Base-by-base conservation (phyloP, 257 asterid genomes). In the Lantana camara region DNA sequence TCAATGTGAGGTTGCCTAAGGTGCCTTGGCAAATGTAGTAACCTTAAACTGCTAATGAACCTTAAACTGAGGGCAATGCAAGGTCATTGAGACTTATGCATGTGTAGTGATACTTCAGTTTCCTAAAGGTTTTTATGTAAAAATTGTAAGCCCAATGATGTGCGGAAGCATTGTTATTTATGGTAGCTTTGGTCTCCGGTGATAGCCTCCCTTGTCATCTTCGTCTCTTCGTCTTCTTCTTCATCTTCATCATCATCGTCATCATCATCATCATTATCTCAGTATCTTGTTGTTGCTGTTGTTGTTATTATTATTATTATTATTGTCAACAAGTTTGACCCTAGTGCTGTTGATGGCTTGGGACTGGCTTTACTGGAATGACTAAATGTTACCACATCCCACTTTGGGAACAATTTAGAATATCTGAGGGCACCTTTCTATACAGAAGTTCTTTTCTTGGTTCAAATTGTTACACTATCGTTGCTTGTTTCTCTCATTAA, bases 81-180 rank as follows among this genome's bases (percentile, higher is more conserved):
- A n/a, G n/a, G n/a, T n/a, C n/a, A n/a, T n/a, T n/a, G n/a, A n/a
- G n/a, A n/a, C n/a, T n/a, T n/a, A n/a, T n/a, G n/a, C n/a, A n/a
- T n/a, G n/a, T n/a, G n/a, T n/a, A n/a, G n/a, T n/a, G n/a, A n/a
- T n/a, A n/a, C n/a, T n/a, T n/a, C n/a, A n/a, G n/a, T n/a, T n/a
- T n/a, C n/a, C n/a, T n/a, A n/a, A n/a, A n/a, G n/a, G n/a, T n/a
- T n/a, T n/a, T n/a, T n/a, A n/a, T n/a, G n/a, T n/a, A n/a, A n/a
- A n/a, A n/a, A n/a, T n/a, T n/a, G n/a, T n/a, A n/a, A n/a, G 64
- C 72, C 67, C 67, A 0, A 34, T 74, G 75, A 74, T 73, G 74
- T 22, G n/a, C 20, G 3, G 4, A 16, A 24, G 30, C 27, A 21
- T n/a, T 16, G 52, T 20, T 22, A 30, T 14, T n/a, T 58, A 11